Evolutionary conservation across 305 asterid species (phyloP), one percentile per base, ranked within the genome.

Genomic region (Fraxinus sp.): DNA sequence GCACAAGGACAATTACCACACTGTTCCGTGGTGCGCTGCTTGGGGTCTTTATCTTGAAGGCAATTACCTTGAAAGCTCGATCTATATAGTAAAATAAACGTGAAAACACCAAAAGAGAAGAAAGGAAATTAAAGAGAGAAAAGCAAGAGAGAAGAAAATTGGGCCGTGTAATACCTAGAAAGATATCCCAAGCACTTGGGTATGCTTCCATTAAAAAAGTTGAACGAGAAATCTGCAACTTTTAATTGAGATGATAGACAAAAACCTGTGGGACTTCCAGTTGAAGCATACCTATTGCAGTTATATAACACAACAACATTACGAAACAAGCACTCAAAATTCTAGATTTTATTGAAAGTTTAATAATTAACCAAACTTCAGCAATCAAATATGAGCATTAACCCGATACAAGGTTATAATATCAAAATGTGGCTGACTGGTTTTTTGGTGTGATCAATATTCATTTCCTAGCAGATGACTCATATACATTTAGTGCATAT

Each of bases 31-130:
- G 94, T 79, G n/a, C 99, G 98, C 85, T 92, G 99, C 86, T 89
- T 92, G 71, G 91, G 86, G 82, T 91, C 91, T 84, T 90, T 91
- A 70, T 85, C 92, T 78, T 93, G 90, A 83, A 97, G 93, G 89
- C 99, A 97, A 80, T 97, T 97, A 24, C 95, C 99, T 82, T 87
- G 93, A 82, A 97, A 97, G 87, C 94, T 91, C 32, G 91, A 85
- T 84, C 97, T 94, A 80, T 59, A 79, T 78, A 26, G n/a, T 3
- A 79, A 72, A 32, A 70, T n/a, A n/a, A 72, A 76, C 11, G 70
- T 79, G 57, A 84, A 33, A 88, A 59, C 13, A 18, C 32, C 7
- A 41, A 79, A 32, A 11, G 18, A 41, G 81, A 10, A 46, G 10
- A 37, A 37, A 77, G 46, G 11, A 4, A 36, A 41, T 57, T 71